These are phyloP conservation scores for Aureobasidium lini DNA, from an alignment of 2,329 filamentous ascomycete genomes.

Conservation along the genomic window DNA sequence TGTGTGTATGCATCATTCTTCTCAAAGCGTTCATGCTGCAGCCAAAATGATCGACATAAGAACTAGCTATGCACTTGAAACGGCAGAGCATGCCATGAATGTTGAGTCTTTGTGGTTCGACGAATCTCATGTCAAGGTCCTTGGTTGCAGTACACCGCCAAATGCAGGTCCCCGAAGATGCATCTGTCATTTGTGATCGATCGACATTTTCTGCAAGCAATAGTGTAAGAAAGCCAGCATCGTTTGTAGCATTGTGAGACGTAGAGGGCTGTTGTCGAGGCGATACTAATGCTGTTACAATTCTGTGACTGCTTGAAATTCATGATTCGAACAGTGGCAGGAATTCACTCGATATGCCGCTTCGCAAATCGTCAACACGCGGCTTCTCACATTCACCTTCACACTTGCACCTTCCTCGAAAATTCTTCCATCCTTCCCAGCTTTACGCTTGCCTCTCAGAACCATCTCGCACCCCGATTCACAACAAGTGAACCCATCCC, in stretches of 20 bases:
- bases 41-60: no score
- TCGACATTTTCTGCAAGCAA: neutral
- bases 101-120: neutral
- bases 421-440: neutral
- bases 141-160: neutral
- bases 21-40: neutral
- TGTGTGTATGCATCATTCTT: neutral
- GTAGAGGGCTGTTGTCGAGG: neutral
- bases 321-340: neutral
- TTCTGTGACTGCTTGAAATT: neutral
- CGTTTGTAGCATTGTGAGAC: neutral
- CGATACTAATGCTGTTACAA: neutral
- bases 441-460: neutral
- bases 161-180: neutral
- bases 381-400: neutral
- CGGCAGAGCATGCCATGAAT: neutral
- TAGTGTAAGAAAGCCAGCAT: neutral
- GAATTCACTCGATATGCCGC: neutral
- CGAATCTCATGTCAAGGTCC: neutral
- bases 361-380: neutral
- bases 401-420: neutral
- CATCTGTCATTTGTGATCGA: neutral
- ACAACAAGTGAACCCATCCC: no score
- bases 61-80: neutral
- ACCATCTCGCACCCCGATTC: neutral